A percentile compares a stretch with the other conserved stretches of the same genome.
Evolutionary conservation across 129 eudicot genomes (phyloP).

Genomic region (Escallonia rubra): DNA sequence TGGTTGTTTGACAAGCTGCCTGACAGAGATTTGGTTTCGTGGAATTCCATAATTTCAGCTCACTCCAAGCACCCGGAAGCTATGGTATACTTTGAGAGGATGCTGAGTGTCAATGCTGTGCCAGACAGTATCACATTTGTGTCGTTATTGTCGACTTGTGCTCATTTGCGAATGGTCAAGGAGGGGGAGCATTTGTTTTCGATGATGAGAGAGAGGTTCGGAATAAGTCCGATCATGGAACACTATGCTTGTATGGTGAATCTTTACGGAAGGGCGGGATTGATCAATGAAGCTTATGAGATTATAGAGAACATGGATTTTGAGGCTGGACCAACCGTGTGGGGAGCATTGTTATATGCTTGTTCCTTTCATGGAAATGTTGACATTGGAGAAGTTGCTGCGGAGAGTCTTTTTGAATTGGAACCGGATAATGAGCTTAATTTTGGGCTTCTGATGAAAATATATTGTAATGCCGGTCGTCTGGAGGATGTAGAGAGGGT

Average conservation of each 20-base stretch:
- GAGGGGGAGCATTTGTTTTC: constrained; percentile 61
- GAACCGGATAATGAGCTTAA: constrained; percentile 73
- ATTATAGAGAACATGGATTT: constrained; percentile 46
- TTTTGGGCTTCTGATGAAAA: constrained; percentile 61
- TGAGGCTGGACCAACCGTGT: constrained; percentile 74
- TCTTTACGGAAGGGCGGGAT: constrained; percentile 69
- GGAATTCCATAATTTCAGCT: constrained; percentile 80
- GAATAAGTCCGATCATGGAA: constrained; percentile 62
- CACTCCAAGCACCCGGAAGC: constrained; percentile 50
- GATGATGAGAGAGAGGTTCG: constrained; percentile 32
- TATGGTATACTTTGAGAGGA: constrained; percentile 36
- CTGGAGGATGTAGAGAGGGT: constrained; percentile 51
- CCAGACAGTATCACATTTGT: constrained; percentile 69
- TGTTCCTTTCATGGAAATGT: constrained; percentile 64
- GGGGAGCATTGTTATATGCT: constrained; percentile 91
- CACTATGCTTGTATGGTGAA: constrained; percentile 81
- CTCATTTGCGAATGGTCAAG: constrained; percentile 52
- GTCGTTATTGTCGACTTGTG: constrained; percentile 64
- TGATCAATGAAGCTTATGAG: constrained; percentile 47
- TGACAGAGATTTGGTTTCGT: constrained; percentile 58
- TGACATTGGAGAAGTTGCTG: constrained; percentile 65
- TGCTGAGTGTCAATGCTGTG: constrained; percentile 22
- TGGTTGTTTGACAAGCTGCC: constrained; percentile 58
- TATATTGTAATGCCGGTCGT: constrained; percentile 47
- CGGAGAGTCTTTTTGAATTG: constrained; percentile 52